Evolutionary conservation across 2,329 filamentous ascomycete species (phyloP).

Genomic region (Hyphodiscus sp.): DNA sequence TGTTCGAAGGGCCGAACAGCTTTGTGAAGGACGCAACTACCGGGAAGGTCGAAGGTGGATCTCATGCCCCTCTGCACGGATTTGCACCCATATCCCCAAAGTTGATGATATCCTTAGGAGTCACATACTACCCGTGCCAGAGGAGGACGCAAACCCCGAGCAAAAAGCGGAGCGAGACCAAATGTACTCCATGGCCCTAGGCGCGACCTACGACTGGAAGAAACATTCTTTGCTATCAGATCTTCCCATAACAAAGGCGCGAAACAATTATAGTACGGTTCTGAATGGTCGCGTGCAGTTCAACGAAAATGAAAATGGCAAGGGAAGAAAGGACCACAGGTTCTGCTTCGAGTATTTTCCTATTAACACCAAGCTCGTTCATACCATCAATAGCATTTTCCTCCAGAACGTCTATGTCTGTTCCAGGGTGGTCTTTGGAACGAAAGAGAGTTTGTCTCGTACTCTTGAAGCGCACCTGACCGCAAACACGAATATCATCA

Average conservation of each 20-base stretch:
- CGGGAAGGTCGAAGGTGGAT: conserved; percentile 3
- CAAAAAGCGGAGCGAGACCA: no score
- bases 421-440: conserved; percentile 26
- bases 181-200: background rate
- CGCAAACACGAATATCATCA: background rate
- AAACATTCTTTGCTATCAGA: conserved; percentile 21
- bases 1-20: conserved; percentile 25
- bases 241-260: conserved; percentile 26
- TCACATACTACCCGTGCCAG: conserved; percentile 14
- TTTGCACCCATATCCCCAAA: conserved; percentile 20
- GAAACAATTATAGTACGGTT: conserved; percentile 24
- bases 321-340: conserved; percentile 13
- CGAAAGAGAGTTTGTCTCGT: conserved; percentile 12
- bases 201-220: background rate
- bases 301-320: conserved; percentile 11
- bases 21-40: background rate
- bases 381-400: conserved; percentile 28
- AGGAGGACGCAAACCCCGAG: conserved; percentile 12
- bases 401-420: conserved; percentile 24
- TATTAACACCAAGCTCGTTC: conserved; percentile 21
- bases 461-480: conserved; percentile 27
- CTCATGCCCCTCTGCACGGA: conserved; percentile 4
- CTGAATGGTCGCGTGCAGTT: conserved; percentile 16
- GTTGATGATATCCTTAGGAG: conserved; percentile 22
- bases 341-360: conserved; percentile 30